Base-by-base conservation (phyloP, 495 filamentous ascomycete genomes). In the Neurospora intermedia region DNA sequence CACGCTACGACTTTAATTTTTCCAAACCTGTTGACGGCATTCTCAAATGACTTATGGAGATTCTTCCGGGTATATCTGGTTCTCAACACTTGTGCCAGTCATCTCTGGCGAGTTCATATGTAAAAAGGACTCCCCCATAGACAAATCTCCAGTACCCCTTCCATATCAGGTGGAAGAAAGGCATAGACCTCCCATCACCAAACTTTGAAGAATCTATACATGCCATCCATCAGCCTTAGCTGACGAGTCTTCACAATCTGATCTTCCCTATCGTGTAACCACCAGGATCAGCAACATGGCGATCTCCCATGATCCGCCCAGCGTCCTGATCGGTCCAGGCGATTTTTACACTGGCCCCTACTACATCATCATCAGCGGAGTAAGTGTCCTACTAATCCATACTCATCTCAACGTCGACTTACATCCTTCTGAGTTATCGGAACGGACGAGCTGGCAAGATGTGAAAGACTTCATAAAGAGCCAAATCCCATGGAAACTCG, bases 301-400 rank as follows among this genome's bases (percentile, higher is more conserved):
- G 27, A 71, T 40, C 23, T 39, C 39, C 45, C 20, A 35, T 20
- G 59, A 54, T 40, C 41, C 54, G 38, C 40, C 71, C 27, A 41
- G 54, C 69, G 69, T 73, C 45, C 13, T 75, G 4, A 31, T 75
- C 23, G 18, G 45, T 7, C n/a, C 23, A 27, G 54, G 71, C 8
- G 42, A 72, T 39, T 35, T 27, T 4, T 13, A 43, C 4, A 40
- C 59, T 42, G 72, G 74, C 3, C 74, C 74, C 40, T 75, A 69
- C 35, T 75, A 75, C 27, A 45, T 75, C 18, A 69, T 71, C 15
- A 73, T 75, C 6, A 23, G 66, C 15, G 27, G 38, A n/a, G 72
- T 73, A 70, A 38, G 72, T 70, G 15, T 8, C 16, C 27, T 66
- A 4, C 54, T 9, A 2, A 66, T 4, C 13, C 54, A 66, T 35